A percentile compares a stretch with the other conserved stretches of the same genome.
Conservation (phyloP, 208 protist species). For the Vickermania ingenoplastis region DNA sequence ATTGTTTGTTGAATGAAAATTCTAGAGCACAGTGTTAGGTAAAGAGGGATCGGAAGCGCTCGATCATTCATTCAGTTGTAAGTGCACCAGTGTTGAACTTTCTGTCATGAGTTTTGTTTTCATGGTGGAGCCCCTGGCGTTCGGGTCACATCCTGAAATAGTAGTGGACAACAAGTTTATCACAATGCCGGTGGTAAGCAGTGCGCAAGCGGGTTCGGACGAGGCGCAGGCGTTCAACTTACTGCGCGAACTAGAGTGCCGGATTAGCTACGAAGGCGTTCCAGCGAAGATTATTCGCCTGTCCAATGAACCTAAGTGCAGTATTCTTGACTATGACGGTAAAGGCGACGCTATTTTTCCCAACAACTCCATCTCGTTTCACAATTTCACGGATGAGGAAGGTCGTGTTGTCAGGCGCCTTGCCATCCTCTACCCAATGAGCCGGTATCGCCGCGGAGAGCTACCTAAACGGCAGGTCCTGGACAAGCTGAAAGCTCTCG, state of each 20-base stretch:
- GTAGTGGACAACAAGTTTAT: slow-evolving; percentile 24
- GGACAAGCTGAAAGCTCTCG: slow-evolving; percentile 2
- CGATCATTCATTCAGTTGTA: too few species aligned
- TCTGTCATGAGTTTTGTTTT: slow-evolving; percentile 17
- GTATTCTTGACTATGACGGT: not conserved
- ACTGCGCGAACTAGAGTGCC: slow-evolving; percentile 14
- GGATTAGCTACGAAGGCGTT: slow-evolving; percentile 2
- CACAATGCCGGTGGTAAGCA: slow-evolving; percentile 12
- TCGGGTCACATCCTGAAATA: slow-evolving; percentile 5
- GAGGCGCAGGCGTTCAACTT: slow-evolving; percentile 14
- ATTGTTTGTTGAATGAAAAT: too few species aligned
- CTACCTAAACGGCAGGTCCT: slow-evolving; percentile 11
- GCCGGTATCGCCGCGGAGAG: slow-evolving; percentile 15
- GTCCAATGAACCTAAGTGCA: not conserved
- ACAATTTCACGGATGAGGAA: slow-evolving; percentile 21
- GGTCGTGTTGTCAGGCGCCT: slow-evolving; percentile 17
- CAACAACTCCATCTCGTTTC: slow-evolving; percentile 26
- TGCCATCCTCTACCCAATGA: slow-evolving; percentile 33
- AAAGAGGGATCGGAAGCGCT: too few species aligned
- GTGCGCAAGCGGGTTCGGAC: slow-evolving; percentile 16
- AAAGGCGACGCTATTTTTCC: slow-evolving; percentile 19
- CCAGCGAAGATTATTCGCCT: not conserved
- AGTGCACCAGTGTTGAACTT: not conserved
- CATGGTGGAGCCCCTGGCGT: slow-evolving; percentile 12
- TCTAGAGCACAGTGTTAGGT: too few species aligned